Evolutionary conservation across 2,329 filamentous ascomycete genomes (phyloP).

Genomic region (Ceratocystis cacaofunesta): DNA sequence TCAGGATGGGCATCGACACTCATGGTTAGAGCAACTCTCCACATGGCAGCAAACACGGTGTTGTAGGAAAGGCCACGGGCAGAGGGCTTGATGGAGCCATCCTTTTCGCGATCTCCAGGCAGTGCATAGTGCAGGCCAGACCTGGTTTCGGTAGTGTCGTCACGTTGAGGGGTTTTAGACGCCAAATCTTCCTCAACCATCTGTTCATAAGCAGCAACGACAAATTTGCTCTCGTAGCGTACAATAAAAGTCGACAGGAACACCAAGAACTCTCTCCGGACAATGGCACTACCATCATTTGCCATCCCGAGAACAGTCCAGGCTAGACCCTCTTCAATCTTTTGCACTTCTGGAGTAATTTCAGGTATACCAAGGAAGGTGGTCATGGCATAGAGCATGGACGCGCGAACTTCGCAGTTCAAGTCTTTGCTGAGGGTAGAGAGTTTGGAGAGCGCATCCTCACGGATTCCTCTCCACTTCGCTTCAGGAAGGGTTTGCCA

Average conservation of each 20-base stretch:
- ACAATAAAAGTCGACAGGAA: slow-evolving; percentile 87
- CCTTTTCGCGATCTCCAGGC: slow-evolving; percentile 38
- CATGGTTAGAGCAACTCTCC: slow-evolving; percentile 83
- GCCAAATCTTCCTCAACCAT: slow-evolving; percentile 69
- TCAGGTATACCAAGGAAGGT: slow-evolving; percentile 90
- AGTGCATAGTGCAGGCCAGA: slow-evolving; percentile 49
- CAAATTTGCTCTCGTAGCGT: slow-evolving; percentile 80
- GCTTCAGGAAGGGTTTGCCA: slow-evolving; percentile 85
- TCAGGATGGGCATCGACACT: slow-evolving; percentile 92
- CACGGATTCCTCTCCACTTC: slow-evolving; percentile 89
- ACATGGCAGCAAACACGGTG: slow-evolving; percentile 82
- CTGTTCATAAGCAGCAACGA: slow-evolving; percentile 85
- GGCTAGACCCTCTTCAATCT: slow-evolving; percentile 81
- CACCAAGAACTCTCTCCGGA: slow-evolving; percentile 81
- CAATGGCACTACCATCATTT: slow-evolving; percentile 84
- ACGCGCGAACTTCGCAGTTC: slow-evolving; percentile 81
- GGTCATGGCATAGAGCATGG: slow-evolving; percentile 85
- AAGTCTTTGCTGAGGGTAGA: slow-evolving; percentile 69
- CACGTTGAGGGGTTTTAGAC: slow-evolving; percentile 38
- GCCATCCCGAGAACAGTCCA: slow-evolving; percentile 82
- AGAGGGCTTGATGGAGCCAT: slow-evolving; percentile 42
- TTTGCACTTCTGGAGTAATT: slow-evolving; percentile 75
- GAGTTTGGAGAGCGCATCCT: slow-evolving; percentile 68
- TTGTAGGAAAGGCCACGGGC: slow-evolving; percentile 59
- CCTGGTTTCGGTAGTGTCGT: slow-evolving; percentile 43